Base-by-base conservation (phyloP, 345 rosid genomes). In the Bruguiera gymnorhiza region DNA sequence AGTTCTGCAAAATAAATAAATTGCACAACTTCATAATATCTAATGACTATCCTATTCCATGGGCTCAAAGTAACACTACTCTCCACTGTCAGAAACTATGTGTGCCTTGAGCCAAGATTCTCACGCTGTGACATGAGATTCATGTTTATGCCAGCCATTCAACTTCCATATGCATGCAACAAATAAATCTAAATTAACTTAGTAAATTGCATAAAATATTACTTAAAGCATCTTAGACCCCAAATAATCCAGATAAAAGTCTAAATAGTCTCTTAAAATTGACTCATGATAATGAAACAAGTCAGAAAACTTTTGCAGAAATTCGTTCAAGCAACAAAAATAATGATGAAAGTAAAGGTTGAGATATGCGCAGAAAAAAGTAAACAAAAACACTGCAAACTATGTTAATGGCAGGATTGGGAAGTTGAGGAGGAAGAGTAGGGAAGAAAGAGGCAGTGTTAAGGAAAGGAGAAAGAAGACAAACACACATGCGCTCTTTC, bases 381-480 rank as follows among this genome's bases (percentile, higher is more conserved):
- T 51, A 36, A 65, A 75, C 54, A 50, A 72, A 76, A 78, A 77
- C 34, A 68, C 36, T 63, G 62, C 86, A 78, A 71, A 51, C 73
- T 78, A 73, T 65, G 58, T 76, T 69, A 73, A 75, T 29, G 87
- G 81, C 67, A 82, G 75, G 85, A 79, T 81, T 72, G 78, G 88
- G 91, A 85, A 93, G 86, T 74, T 77, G 80, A 80, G 86, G 88
- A 86, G 87, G 86, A 84, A 89, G 81, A 87, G 86, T 75, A 88
- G 92, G 90, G 85, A 86, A 84, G 86, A 89, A 81, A 91, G 96
- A 88, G 93, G 81, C 81, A 86, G 97, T 82, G 84, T 81, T 82
- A 89, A 87, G 93, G 89, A 89, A 90, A 96, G 92, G 96, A 96
- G 99, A 96, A 90, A 87, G 98, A 81, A 90, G 96, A 96, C 99